Evolutionary conservation across 495 filamentous ascomycete genomes (phyloP).

Genomic region (Aspergillus coremiiformis): DNA sequence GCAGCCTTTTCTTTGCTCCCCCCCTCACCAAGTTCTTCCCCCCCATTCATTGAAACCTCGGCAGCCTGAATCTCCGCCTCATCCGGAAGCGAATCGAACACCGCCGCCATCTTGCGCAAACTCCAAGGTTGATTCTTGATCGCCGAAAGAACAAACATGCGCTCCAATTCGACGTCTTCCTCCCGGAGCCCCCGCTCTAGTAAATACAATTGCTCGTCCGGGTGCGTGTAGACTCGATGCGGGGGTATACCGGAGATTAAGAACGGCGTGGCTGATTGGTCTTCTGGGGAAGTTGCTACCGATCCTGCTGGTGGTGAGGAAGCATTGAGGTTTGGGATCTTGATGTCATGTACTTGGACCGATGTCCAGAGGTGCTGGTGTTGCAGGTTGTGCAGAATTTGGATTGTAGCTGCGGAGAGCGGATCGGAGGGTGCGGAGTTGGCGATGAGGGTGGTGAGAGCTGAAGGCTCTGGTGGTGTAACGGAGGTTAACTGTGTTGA

Average conservation of each 20-base stretch:
- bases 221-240: conserved; percentile 78
- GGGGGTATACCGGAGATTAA: conserved; percentile 87
- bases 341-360: conserved; percentile 50
- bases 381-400: conserved; percentile 72
- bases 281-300: neutral
- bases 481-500: neutral
- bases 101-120: conserved; percentile 60
- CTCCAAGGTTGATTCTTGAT: conserved; percentile 79
- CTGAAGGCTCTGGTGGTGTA: conserved; percentile 18
- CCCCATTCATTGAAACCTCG: conserved; percentile 16
- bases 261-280: conserved; percentile 43
- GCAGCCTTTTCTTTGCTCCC: conserved; percentile 21
- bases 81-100: conserved; percentile 68
- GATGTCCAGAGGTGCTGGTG: conserved; percentile 82
- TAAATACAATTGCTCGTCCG: conserved; percentile 81
- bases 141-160: conserved; percentile 83
- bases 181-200: conserved; percentile 49
- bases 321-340: conserved; percentile 9
- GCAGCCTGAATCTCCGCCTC: conserved; percentile 5
- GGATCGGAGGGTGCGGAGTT: conserved; percentile 19
- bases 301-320: neutral
- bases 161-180: conserved; percentile 46
- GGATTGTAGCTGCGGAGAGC: conserved; percentile 48
- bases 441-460: conserved; percentile 31
- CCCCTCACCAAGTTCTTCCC: conserved; percentile 8